Evolutionary conservation across 768 basidiomycete species (phyloP).

Genomic region (Naganishia vishniacii): DNA sequence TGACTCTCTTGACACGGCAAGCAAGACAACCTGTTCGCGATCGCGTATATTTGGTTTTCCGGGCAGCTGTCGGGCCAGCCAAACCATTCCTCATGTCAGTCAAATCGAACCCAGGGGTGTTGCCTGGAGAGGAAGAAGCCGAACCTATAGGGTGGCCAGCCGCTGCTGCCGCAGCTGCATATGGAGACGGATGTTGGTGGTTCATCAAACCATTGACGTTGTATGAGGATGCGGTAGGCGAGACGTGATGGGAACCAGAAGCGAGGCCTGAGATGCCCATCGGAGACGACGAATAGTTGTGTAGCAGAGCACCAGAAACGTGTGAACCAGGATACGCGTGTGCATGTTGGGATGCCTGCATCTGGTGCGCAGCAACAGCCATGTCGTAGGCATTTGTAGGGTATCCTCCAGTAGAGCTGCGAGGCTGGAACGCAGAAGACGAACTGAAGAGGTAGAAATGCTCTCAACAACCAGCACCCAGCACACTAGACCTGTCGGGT

Average conservation of each 20-base stretch:
- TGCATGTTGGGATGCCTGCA: constrained; percentile 17
- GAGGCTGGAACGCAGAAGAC: not conserved
- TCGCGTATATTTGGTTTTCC: constrained; percentile 76
- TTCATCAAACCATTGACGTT: constrained; percentile 4
- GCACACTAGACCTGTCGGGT: not conserved
- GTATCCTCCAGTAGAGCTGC: not conserved
- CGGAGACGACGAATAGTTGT: constrained; percentile 17
- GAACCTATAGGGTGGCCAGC: constrained; percentile 15
- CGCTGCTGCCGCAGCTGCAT: constrained; percentile 9
- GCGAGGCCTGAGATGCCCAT: constrained; percentile 5
- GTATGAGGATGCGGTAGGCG: constrained; percentile 3
- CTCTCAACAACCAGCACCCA: not conserved
- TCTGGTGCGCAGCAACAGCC: constrained; percentile 12
- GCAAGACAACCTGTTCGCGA: constrained; percentile 92
- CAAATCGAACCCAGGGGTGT: constrained; percentile 11
- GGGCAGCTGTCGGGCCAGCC: constrained; percentile 22
- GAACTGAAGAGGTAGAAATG: not conserved
- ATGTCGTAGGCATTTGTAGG: constrained; percentile 12
- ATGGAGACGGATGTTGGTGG: constrained; percentile 8
- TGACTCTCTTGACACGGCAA: constrained; percentile 90
- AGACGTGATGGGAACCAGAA: constrained; percentile 7
- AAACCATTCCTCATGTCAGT: constrained; percentile 22
- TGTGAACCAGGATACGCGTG: constrained; percentile 11
- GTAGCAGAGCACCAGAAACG: constrained; percentile 12
- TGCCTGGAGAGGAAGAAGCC: constrained; percentile 20